Evolutionary conservation across 441 rosid genomes (phyloP).

Genomic region (Cnidoscolus chayamansa): DNA sequence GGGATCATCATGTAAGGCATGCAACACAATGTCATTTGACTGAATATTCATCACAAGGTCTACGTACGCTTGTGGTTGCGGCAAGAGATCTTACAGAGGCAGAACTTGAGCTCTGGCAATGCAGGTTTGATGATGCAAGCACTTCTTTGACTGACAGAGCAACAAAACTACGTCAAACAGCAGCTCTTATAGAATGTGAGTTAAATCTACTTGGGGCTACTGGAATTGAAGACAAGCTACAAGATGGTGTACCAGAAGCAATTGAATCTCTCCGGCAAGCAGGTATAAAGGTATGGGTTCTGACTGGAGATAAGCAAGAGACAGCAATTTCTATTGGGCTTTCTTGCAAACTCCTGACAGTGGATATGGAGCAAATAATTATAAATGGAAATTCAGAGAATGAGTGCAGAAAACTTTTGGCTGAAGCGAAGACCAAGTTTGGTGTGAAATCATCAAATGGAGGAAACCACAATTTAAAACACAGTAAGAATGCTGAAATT

Average conservation of each 20-base stretch:
- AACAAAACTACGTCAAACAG: constrained; percentile 59
- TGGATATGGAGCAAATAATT: constrained; percentile 62
- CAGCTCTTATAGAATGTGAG: constrained; percentile 59
- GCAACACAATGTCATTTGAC: constrained; percentile 55
- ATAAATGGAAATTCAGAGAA: constrained; percentile 67
- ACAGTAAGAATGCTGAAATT: constrained; percentile 27
- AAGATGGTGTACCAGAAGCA: constrained; percentile 79
- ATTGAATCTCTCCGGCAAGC: constrained; percentile 78
- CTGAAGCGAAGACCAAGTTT: constrained; percentile 52
- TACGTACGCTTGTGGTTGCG: constrained; percentile 74
- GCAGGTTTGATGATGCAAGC: constrained; percentile 65
- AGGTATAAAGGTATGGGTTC: constrained; percentile 79
- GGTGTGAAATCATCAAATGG: constrained; percentile 38
- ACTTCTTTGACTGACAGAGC: constrained; percentile 70
- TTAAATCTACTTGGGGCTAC: constrained; percentile 65
- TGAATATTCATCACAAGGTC: constrained; percentile 63
- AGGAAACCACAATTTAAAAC: constrained; percentile 23
- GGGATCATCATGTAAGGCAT: constrained; percentile 33
- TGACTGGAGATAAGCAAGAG: constrained; percentile 86
- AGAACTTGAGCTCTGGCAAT: constrained; percentile 72
- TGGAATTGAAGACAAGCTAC: constrained; percentile 70
- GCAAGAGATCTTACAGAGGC: constrained; percentile 59
- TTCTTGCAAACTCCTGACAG: constrained; percentile 63
- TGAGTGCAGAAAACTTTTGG: constrained; percentile 58
- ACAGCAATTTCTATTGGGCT: constrained; percentile 81